Evolutionary conservation across 2,329 filamentous ascomycete species (phyloP), one percentile per base, ranked within the genome.

Genomic region (Fusarium oxysporum): DNA sequence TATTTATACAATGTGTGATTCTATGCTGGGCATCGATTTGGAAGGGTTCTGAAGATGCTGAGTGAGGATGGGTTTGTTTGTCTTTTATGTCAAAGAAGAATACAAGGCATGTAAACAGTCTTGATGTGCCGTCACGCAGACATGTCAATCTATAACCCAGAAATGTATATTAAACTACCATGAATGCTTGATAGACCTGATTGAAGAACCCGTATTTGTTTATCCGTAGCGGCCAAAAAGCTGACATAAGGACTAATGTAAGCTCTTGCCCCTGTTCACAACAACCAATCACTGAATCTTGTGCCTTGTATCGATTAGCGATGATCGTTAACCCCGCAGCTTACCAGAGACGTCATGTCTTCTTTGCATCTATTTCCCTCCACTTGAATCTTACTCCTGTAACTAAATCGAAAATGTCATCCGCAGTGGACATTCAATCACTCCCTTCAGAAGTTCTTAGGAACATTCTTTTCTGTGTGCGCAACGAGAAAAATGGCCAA

Each of bases 111-210:
- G 3, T 12, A 21, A 40, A 9, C 8, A 16, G 5, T n/a, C 6
- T 0, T n/a, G 4, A n/a, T 23, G 8, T 41, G 40, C 10, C n/a
- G 7, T 23, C 11, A 19, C 11, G 4, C 10, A 17, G 1, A 7
- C 7, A 3, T 2, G 3, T 9, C 21, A 12, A 4, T 12, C 7
- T n/a, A 32, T 30, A 16, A 8, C 5, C 8, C 9, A 11, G 10
- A 6, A 32, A 13, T 3, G 17, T 2, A 32, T 10, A 17, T 19
- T 13, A 8, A n/a, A 6, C 14, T 23, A 8, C 11, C 1, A 2
- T 35, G 1, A 10, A 51, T 51, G 6, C 2, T 33, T 3, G 1
- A 12, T 25, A 8, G 1, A 8, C 8, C 16, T 23, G 21, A 33
- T 13, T 19, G 2, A 19, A 25, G 17, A 14, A 19, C 30, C 12